These are phyloP conservation scores for Yamadazyma aaseri DNA, from an alignment of 1,139 yeast species.

Conservation along the genomic window DNA sequence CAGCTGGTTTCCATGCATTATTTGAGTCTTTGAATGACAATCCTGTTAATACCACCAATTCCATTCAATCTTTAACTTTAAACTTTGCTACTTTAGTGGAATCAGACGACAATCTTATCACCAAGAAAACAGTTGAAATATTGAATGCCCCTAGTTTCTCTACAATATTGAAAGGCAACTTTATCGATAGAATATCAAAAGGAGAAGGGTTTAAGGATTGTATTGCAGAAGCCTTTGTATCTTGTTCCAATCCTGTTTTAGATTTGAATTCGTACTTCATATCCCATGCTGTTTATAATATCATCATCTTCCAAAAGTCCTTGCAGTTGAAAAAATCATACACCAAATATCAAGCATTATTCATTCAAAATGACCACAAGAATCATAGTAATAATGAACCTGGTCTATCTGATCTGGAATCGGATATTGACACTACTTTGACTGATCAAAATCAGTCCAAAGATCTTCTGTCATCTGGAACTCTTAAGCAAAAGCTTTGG, in stretches of 20 bases:
- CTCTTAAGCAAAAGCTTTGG: conserved; percentile 16
- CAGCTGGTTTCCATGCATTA: conserved; percentile 62
- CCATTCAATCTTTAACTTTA: conserved; percentile 43
- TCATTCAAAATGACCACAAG: conserved; percentile 6
- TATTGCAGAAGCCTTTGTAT: conserved; percentile 37
- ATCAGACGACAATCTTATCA: conserved; percentile 15
- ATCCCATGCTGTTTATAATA: conserved; percentile 39
- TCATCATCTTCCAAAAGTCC: conserved; percentile 32
- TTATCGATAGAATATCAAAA: conserved; percentile 36
- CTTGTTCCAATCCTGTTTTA: conserved; percentile 48
- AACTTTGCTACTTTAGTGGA: conserved; percentile 22
- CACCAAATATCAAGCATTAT: conserved; percentile 12
- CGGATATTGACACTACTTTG: conserved; percentile 8
- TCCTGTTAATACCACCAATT: conserved; percentile 51
- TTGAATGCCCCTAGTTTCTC: conserved; percentile 53
- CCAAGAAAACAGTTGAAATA: conserved; percentile 31
- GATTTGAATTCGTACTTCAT: conserved; percentile 48
- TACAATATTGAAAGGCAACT: conserved; percentile 54
- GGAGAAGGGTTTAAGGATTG: conserved; percentile 39
- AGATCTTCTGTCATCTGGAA: conserved; percentile 7
- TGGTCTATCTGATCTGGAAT: conserved; percentile 6
- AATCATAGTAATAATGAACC: background rate
- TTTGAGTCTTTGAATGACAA: conserved; percentile 47
- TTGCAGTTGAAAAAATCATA: conserved; percentile 24
- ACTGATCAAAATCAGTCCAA: conserved; percentile 2